phyloP scores from a whole-genome alignment of 768 basidiomycete species.

The Kwoniella sp. region DNA sequence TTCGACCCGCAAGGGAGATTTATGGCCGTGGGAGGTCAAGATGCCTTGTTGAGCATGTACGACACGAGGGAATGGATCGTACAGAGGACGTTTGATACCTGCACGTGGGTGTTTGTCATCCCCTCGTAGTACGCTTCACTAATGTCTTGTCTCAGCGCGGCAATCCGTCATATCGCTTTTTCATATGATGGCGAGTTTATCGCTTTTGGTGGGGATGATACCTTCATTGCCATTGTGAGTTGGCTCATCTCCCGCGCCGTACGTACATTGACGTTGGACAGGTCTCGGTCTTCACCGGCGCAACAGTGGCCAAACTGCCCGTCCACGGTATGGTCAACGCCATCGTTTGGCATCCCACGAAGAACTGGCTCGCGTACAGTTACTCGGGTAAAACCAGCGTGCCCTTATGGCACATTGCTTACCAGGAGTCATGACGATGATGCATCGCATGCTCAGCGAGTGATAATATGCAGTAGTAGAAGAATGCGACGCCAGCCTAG shows the following conservation, averaged over 20 bases:
- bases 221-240: slow-evolving; percentile 34
- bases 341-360: slow-evolving; percentile 34
- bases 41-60: slow-evolving; percentile 38
- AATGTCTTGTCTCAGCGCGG: slow-evolving; percentile 14
- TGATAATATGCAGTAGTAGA: neutral
- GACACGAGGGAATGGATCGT: slow-evolving; percentile 41
- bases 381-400: slow-evolving; percentile 22
- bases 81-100: slow-evolving; percentile 37
- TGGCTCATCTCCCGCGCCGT: neutral
- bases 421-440: slow-evolving; percentile 23
- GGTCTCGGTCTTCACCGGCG: slow-evolving; percentile 32
- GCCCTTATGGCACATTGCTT: slow-evolving; percentile 32
- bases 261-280: neutral
- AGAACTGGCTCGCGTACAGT: slow-evolving; percentile 36
- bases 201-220: slow-evolving; percentile 40
- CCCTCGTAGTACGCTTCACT: neutral
- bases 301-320: slow-evolving; percentile 26
- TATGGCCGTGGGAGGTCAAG: slow-evolving; percentile 42
- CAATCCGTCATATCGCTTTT: slow-evolving; percentile 39
- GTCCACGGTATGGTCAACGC: slow-evolving; percentile 26
- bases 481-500: neutral
- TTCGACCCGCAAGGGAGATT: slow-evolving; percentile 36
- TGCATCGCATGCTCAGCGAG: neutral
- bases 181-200: slow-evolving; percentile 41
- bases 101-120: slow-evolving; percentile 26